Conservation (phyloP, 2,329 filamentous ascomycete genomes). For the Fusarium veterinarium region DNA sequence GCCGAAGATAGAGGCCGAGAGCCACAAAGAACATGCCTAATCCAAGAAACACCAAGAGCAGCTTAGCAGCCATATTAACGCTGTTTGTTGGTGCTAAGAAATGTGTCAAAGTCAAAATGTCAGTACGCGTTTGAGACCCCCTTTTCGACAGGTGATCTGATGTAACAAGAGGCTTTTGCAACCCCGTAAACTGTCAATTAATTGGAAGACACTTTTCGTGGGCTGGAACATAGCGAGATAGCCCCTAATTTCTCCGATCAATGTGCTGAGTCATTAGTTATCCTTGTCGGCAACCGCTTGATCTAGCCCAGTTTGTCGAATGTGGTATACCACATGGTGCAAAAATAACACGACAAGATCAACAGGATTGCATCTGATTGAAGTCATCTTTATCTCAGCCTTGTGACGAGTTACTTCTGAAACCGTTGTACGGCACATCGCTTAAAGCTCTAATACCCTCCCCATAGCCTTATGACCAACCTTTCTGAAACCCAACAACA, state of each 20-base stretch:
- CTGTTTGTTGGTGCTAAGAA: not conserved
- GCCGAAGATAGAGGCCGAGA: not conserved
- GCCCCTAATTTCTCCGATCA: not conserved
- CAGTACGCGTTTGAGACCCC: not conserved
- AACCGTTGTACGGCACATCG: fast-evolving
- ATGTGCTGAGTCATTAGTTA: constrained; percentile 4
- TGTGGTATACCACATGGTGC: not conserved
- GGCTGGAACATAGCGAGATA: not conserved
- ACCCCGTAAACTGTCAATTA: not conserved
- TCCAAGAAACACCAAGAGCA: not conserved
- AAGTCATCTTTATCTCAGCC: not conserved
- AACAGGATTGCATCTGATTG: not conserved
- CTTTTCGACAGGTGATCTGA: not conserved
- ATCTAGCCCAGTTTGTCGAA: not conserved
- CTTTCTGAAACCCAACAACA: not conserved
- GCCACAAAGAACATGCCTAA: not conserved
- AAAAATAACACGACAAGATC: not conserved
- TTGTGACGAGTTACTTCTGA: fast-evolving
- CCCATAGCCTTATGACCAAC: fast-evolving
- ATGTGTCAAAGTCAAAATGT: not conserved
- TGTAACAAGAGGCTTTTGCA: not conserved
- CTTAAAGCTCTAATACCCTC: fast-evolving
- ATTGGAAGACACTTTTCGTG: not conserved
- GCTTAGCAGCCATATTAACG: not conserved
- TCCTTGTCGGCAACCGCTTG: not conserved